A percentile compares a stretch with the other conserved stretches of the same genome.
phyloP scores from a whole-genome alignment of 2,329 filamentous ascomycete species.

The Scedosporium aurantiacum region DNA sequence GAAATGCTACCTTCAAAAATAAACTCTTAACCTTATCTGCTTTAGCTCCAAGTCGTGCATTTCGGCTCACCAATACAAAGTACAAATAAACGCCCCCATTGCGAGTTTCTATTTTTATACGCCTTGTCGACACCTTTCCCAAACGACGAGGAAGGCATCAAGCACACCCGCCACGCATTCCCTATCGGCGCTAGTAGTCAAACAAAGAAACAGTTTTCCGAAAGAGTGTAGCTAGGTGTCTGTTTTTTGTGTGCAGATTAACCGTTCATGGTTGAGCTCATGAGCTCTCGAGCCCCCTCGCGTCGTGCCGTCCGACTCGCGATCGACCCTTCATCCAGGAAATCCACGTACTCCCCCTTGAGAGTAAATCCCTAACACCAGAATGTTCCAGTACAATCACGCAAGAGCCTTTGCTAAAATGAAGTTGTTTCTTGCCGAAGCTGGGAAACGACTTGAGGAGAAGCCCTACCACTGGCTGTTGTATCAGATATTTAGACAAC shows the following conservation, averaged over 20 bases:
- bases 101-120: not conserved
- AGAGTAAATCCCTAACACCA: not conserved
- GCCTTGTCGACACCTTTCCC: not conserved
- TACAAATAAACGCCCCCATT: too few species aligned
- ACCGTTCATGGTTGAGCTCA: not conserved
- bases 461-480: too few species aligned
- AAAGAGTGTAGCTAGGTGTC: not conserved
- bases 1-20: not conserved
- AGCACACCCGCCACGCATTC: not conserved
- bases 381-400: too few species aligned
- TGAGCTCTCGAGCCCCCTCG: slow-evolving; percentile 1
- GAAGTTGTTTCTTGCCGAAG: too few species aligned
- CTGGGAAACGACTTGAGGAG: too few species aligned
- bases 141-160: not conserved
- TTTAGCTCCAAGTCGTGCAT: not conserved
- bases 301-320: not conserved
- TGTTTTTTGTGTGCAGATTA: not conserved
- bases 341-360: not conserved
- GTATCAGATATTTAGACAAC: too few species aligned
- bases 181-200: not conserved
- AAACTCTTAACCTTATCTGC: not conserved
- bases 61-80: too few species aligned
- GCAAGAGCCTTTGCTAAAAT: too few species aligned
- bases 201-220: not conserved
- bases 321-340: slow-evolving; percentile 2